Percentiles rank a stretch among this genome's conserved stretches.
Evolutionary conservation across 2,329 filamentous ascomycete species (phyloP).

Genomic region (Colletotrichum tamarilloi): DNA sequence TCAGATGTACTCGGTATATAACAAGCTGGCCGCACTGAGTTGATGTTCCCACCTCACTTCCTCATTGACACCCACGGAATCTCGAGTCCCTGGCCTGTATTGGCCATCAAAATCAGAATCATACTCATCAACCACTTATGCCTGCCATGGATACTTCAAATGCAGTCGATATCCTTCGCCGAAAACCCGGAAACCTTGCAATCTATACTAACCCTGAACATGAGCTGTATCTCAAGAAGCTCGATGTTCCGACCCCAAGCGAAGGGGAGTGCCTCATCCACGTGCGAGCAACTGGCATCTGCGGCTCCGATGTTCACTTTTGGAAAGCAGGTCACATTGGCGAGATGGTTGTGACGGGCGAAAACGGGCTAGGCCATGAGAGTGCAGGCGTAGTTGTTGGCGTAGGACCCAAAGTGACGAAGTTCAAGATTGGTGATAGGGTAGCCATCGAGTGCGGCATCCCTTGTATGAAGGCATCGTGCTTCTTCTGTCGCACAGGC

Average conservation of each 20-base stretch:
- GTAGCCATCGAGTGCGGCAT: conserved; percentile 41
- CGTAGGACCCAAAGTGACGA: conserved; percentile 6
- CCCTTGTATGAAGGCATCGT: conserved; percentile 46
- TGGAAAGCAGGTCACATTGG: conserved; percentile 51
- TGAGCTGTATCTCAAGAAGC: conserved; percentile 73
- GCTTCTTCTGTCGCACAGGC: conserved; percentile 48
- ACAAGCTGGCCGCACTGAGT: not conserved
- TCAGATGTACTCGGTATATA: not conserved
- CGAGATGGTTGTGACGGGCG: conserved; percentile 43
- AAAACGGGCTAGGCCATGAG: conserved; percentile 30
- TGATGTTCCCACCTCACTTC: not conserved
- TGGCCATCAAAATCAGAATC: not conserved
- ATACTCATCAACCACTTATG: not conserved
- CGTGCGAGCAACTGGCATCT: conserved; percentile 77
- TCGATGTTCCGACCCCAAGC: conserved; percentile 50
- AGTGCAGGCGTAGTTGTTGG: conserved; percentile 24
- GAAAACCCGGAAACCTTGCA: conserved; percentile 65
- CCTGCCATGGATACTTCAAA: conserved; percentile 1
- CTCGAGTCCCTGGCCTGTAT: not conserved
- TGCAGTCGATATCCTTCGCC: conserved; percentile 9
- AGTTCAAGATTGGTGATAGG: conserved; percentile 19
- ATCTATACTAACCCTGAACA: conserved; percentile 77
- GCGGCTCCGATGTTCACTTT: conserved; percentile 59
- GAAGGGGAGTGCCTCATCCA: conserved; percentile 60
- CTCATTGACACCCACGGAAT: not conserved